Percentiles rank a stretch among this genome's conserved stretches.
Evolutionary conservation across 2,329 filamentous ascomycete species (phyloP).

Genomic region (Aspergillus pseudoviridinutans): DNA sequence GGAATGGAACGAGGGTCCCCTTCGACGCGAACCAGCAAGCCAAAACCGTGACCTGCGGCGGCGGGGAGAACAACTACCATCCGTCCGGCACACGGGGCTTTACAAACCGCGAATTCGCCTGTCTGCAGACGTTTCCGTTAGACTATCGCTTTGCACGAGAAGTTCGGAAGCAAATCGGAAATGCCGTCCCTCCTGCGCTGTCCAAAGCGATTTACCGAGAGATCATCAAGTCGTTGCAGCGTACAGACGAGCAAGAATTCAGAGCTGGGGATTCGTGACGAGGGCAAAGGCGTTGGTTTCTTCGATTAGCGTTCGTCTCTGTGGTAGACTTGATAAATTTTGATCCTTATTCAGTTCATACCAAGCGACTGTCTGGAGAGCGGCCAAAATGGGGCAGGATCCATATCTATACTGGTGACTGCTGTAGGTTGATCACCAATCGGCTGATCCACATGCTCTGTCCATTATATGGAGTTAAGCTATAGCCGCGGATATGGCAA

Average conservation of each 20-base stretch:
- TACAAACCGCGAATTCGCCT: constrained; percentile 64
- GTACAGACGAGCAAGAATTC: constrained; percentile 30
- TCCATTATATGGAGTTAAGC: not conserved
- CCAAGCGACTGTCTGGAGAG: not conserved
- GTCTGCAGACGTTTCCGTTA: constrained; percentile 65
- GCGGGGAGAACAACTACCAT: constrained; percentile 61
- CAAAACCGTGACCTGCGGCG: constrained; percentile 59
- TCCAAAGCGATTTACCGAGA: constrained; percentile 38
- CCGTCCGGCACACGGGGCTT: constrained; percentile 60
- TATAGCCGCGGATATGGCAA: not conserved
- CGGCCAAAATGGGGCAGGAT: not conserved
- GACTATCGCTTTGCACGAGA: constrained; percentile 53
- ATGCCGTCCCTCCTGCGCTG: constrained; percentile 65
- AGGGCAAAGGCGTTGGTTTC: not conserved
- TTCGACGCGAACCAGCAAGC: constrained; percentile 51
- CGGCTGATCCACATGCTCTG: not conserved
- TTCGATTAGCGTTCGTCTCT: not conserved
- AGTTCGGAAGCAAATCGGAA: constrained; percentile 64
- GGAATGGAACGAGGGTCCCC: constrained; percentile 27
- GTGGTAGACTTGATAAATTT: not conserved
- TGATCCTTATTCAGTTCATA: not conserved
- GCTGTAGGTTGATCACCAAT: not conserved
- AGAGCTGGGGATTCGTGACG: not conserved
- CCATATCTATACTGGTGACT: not conserved
- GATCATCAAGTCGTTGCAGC: constrained; percentile 34